A percentile compares a stretch with the other conserved stretches of the same genome.
Conservation (phyloP, 345 rosid species). For the Ailanthus altissimus region DNA sequence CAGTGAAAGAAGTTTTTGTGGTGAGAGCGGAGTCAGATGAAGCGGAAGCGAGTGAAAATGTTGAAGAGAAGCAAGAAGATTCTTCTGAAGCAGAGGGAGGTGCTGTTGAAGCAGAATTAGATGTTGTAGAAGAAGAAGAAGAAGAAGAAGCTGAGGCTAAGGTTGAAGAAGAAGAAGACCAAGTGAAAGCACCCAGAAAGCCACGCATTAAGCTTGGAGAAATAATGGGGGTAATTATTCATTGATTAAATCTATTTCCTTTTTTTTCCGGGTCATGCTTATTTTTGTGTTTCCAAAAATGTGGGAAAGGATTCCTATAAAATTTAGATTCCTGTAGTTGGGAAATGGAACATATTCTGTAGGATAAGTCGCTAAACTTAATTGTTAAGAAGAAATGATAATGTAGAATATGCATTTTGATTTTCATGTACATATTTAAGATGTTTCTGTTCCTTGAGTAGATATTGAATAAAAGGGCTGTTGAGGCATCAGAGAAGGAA, state of each 20-base stretch:
- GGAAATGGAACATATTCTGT: not conserved
- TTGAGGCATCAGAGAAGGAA: slow-evolving; percentile 67
- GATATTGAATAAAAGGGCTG: slow-evolving; percentile 79
- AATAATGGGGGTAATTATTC: slow-evolving; percentile 60
- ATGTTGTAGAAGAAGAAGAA: slow-evolving; percentile 25
- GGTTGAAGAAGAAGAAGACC: slow-evolving; percentile 30
- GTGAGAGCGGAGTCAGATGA: slow-evolving; percentile 57
- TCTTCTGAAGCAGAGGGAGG: slow-evolving; percentile 30
- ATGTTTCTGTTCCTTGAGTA: slow-evolving; percentile 26
- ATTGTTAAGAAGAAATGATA: not conserved
- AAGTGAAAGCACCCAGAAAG: slow-evolving; percentile 49
- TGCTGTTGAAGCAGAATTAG: slow-evolving; percentile 28
- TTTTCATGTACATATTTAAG: not conserved
- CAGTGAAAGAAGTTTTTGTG: slow-evolving; percentile 42
- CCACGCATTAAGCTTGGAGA: slow-evolving; percentile 66
- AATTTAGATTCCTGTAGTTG: not conserved
- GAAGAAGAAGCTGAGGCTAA: slow-evolving; percentile 31
- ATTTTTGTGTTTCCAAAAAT: slow-evolving; percentile 1
- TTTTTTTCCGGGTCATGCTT: not conserved
- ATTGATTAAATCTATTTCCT: not conserved
- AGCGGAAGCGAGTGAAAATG: slow-evolving; percentile 36
- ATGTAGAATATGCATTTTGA: not conserved
- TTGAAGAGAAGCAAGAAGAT: slow-evolving; percentile 18
- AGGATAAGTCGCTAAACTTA: not conserved
- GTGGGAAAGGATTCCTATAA: not conserved